Percentiles rank a stretch among this genome's conserved stretches.
Conservation (phyloP, 208 protist genomes). For the Trypanosoma cruzi region DNA sequence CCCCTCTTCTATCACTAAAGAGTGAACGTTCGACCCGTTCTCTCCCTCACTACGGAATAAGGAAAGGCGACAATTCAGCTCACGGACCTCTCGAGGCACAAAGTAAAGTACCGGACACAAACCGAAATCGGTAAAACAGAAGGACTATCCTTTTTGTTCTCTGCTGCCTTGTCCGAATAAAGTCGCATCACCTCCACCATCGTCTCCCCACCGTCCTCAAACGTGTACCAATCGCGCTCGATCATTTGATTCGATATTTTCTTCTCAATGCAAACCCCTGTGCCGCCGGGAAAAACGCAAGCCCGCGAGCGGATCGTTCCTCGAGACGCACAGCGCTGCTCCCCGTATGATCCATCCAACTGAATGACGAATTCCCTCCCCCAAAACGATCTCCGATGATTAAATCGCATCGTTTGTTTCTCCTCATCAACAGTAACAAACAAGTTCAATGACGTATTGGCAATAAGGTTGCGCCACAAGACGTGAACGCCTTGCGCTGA, state of each 20-base stretch:
- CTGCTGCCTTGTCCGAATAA: not conserved
- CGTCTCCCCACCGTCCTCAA: slow-evolving; percentile 32
- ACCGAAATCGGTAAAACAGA: slow-evolving; percentile 16
- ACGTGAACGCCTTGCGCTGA: slow-evolving; percentile 48
- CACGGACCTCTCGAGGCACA: slow-evolving; percentile 5
- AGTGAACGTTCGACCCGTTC: too few species aligned
- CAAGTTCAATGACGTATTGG: slow-evolving; percentile 32
- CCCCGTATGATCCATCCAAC: slow-evolving; percentile 35
- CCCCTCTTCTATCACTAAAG: not conserved
- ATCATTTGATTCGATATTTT: slow-evolving; percentile 31
- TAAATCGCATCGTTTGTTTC: slow-evolving; percentile 25
- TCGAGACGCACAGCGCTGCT: slow-evolving; percentile 35
- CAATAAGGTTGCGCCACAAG: slow-evolving; percentile 50
- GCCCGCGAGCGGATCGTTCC: slow-evolving; percentile 40
- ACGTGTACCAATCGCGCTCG: slow-evolving; percentile 49
- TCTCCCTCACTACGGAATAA: not conserved
- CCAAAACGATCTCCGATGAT: slow-evolving; percentile 32
- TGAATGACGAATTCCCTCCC: slow-evolving; percentile 14
- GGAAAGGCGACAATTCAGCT: not conserved
- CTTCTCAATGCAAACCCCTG: slow-evolving; percentile 51
- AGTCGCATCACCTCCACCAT: slow-evolving; percentile 28
- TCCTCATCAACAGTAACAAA: slow-evolving; percentile 31
- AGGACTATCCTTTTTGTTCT: not conserved
- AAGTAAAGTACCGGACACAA: slow-evolving; percentile 30
- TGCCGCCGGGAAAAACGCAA: slow-evolving; percentile 40